These are phyloP conservation scores for Scheffersomyces lignosus DNA, from an alignment of 805 yeast genomes.

Conservation along the genomic window DNA sequence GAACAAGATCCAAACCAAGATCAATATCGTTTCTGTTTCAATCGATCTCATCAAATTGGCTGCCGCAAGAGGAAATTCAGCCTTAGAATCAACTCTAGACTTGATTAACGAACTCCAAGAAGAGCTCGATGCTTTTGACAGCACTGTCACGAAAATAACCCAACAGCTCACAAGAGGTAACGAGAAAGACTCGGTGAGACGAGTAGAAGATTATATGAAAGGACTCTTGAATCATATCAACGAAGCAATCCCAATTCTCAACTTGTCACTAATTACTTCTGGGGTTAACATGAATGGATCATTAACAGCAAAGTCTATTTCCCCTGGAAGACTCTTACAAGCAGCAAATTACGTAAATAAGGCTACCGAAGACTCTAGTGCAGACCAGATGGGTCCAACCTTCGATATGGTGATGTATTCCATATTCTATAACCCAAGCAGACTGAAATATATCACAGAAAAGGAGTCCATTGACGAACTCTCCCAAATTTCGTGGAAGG, in stretches of 20 bases:
- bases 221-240: slow-evolving; percentile 54
- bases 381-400: slow-evolving; percentile 54
- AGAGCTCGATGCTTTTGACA: slow-evolving; percentile 60
- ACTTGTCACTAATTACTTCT: slow-evolving; percentile 63
- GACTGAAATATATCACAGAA: slow-evolving; percentile 34
- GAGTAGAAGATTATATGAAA: slow-evolving; percentile 52
- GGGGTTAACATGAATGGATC: slow-evolving; percentile 60
- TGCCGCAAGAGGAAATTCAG: slow-evolving; percentile 62
- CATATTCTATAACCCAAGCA: slow-evolving; percentile 58
- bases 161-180: slow-evolving; percentile 26
- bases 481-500: slow-evolving; percentile 67
- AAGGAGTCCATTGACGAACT: slow-evolving; percentile 15
- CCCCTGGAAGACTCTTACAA: slow-evolving; percentile 66
- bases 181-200: slow-evolving; percentile 37
- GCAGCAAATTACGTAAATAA: slow-evolving; percentile 50
- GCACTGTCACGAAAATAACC: slow-evolving; percentile 42
- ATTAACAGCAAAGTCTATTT: slow-evolving; percentile 47
- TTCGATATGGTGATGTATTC: slow-evolving; percentile 60
- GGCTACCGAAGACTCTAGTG: slow-evolving; percentile 1
- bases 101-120: slow-evolving; percentile 55
- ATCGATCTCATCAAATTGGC: slow-evolving; percentile 65
- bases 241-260: slow-evolving; percentile 66
- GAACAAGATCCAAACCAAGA: slow-evolving; percentile 53
- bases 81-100: slow-evolving; percentile 52
- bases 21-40: slow-evolving; percentile 61